These are phyloP conservation scores for Paecilomyces formosus DNA, from an alignment of 2,329 filamentous ascomycete species.

Conservation along the genomic window DNA sequence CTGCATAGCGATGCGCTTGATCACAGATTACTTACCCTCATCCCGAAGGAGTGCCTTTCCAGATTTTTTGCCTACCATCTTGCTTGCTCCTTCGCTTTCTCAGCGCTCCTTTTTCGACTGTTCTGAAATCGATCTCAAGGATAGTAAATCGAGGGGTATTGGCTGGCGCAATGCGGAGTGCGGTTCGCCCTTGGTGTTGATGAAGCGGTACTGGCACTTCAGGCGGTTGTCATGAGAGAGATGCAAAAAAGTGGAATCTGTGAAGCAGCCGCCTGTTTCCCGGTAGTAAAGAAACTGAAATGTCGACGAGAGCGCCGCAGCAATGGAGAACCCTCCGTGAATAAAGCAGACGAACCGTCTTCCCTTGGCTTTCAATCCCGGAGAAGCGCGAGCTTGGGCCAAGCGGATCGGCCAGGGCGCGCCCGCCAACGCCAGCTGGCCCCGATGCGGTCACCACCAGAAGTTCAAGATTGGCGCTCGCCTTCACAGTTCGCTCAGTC, in stretches of 20 bases:
- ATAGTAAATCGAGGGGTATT: neutral
- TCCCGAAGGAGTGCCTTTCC: slow-evolving; percentile 55
- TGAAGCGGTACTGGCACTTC: neutral
- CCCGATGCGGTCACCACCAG: slow-evolving; percentile 6
- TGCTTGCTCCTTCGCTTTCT: slow-evolving; percentile 9
- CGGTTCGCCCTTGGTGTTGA: neutral
- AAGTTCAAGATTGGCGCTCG: neutral
- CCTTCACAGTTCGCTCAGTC: neutral
- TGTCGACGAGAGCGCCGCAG: neutral
- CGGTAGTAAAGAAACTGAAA: neutral
- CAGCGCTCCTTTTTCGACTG: neutral
- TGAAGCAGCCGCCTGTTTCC: neutral
- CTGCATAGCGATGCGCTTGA: neutral
- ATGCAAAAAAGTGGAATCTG: neutral
- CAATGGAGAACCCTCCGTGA: neutral
- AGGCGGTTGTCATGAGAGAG: neutral
- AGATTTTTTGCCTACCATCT: slow-evolving; percentile 61
- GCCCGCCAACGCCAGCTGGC: slow-evolving; percentile 2
- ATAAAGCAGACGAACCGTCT: neutral
- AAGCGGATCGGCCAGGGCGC: slow-evolving; percentile 13
- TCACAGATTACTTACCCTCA: slow-evolving; percentile 38
- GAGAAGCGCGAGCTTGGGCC: slow-evolving; percentile 15
- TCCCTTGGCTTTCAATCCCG: slow-evolving; percentile 1
- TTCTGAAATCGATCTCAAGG: neutral
- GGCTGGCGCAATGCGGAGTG: neutral